phyloP scores from a whole-genome alignment of 441 rosid genomes.

The Syzygium malaccense region DNA sequence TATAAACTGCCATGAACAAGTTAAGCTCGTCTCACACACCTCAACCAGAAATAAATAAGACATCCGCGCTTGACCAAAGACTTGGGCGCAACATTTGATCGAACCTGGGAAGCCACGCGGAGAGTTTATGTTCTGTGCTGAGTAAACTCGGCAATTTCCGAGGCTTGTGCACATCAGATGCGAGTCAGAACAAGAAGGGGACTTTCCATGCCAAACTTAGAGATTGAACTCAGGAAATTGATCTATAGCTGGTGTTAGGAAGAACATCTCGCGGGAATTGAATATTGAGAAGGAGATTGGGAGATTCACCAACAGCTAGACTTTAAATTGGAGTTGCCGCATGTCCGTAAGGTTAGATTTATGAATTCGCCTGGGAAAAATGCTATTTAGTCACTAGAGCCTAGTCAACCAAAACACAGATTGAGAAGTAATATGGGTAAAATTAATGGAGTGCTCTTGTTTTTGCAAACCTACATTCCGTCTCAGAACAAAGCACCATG shows the following conservation, averaged over 20 bases:
- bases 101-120: not conserved
- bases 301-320: not conserved
- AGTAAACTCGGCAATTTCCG: not conserved
- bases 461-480: not conserved
- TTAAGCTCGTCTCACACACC: not conserved
- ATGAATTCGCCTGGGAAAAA: not conserved
- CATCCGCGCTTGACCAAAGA: not conserved
- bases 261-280: not conserved
- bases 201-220: not conserved
- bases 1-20: not conserved
- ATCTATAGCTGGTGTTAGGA: not conserved
- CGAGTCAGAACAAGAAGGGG: not conserved
- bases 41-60: not conserved
- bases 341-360: not conserved
- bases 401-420: not conserved
- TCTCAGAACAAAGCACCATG: not conserved
- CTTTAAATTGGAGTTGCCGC: not conserved
- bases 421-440: not conserved
- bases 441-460: not conserved
- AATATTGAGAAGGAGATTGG: not conserved
- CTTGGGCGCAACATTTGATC: not conserved
- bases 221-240: not conserved
- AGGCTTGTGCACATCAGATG: not conserved
- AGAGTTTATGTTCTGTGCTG: not conserved
- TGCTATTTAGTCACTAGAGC: not conserved